Evolutionary conservation across 495 filamentous ascomycete species (phyloP), one percentile per base, ranked within the genome.

Genomic region (Mytilinidion resinicola): DNA sequence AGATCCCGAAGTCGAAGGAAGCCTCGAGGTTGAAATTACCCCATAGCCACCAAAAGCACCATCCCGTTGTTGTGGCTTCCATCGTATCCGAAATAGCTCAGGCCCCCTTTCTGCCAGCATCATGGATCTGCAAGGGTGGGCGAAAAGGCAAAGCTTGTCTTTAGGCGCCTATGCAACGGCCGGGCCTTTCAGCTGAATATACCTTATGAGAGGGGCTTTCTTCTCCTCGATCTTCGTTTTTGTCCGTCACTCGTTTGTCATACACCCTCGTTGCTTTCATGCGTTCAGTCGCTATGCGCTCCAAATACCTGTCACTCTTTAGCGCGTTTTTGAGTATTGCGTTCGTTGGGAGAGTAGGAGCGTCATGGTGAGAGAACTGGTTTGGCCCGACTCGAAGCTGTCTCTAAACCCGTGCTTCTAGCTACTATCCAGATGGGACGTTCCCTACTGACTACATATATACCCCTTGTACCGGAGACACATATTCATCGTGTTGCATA

Each of bases 301-400:
- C 17, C 47, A 52, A 56, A 60, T 44, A 56, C 52, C 36, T 56
- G 56, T 53, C 61, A 9, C 39, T 64, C 56, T 64, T 53, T 59
- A 52, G 56, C 53, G 56, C 56, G 5, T 48, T 64, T 15, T n/a
- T 59, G 10, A 30, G 44, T 34, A 11, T 14, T 34, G 44, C 9
- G 9, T 21, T 56, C 7, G 20, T 53, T 20, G 25, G 44, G 52
- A 50, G 46, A n/a, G 56, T 53, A 0, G 25, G 38, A 39, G 61
- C 52, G 12, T 56, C 47, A 20, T 64, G 56, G 56, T 63, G 41
- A 63, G 48, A 20, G 19, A 21, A 34, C 3, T 9, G 25, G 25
- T 3, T 30, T 30, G 6, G 6, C 6, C 25, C 25, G 25, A 30
- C 6, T 30, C 25, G 25, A 30, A 30, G 25, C 25, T 30, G 25